Evolutionary conservation across 257 asterid species (phyloP).

Genomic region (Petrea volubilis): DNA sequence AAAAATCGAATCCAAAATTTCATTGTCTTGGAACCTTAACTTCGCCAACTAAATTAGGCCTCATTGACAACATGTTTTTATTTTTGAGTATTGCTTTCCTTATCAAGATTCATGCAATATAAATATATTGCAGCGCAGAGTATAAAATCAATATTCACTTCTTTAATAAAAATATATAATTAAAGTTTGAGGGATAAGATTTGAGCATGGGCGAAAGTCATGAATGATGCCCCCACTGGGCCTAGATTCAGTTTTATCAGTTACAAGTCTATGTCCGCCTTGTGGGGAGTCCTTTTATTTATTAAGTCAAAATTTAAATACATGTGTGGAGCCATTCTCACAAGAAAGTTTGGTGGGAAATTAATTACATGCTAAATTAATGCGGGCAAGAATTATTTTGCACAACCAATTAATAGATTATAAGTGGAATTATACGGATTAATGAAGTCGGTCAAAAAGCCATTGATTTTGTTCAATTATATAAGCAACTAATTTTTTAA

Average conservation of each 20-base stretch:
- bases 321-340: neutral
- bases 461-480: neutral
- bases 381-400: neutral
- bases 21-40: too few relatives aligned
- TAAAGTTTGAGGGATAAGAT: slow-evolving; percentile 8
- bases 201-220: slow-evolving; percentile 16
- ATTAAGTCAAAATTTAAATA: slow-evolving; percentile 5
- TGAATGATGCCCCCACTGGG: slow-evolving; percentile 1
- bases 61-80: too few relatives aligned
- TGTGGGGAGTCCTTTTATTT: slow-evolving; percentile 5
- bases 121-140: too few relatives aligned
- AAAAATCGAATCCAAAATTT: too few relatives aligned
- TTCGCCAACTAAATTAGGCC: too few relatives aligned
- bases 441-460: slow-evolving; percentile 18
- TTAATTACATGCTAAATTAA: neutral
- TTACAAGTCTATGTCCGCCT: slow-evolving; percentile 40
- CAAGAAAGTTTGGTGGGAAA: slow-evolving; percentile 6
- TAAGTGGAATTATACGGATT: neutral
- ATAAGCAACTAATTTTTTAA: neutral
- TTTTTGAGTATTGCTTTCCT: too few relatives aligned
- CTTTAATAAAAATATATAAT: neutral
- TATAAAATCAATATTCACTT: neutral
- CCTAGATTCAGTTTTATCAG: slow-evolving; percentile 35
- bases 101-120: too few relatives aligned
- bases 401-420: slow-evolving; percentile 3